Evolutionary conservation across 2,329 filamentous ascomycete species (phyloP).

Genomic region (Talaromyces sp.): DNA sequence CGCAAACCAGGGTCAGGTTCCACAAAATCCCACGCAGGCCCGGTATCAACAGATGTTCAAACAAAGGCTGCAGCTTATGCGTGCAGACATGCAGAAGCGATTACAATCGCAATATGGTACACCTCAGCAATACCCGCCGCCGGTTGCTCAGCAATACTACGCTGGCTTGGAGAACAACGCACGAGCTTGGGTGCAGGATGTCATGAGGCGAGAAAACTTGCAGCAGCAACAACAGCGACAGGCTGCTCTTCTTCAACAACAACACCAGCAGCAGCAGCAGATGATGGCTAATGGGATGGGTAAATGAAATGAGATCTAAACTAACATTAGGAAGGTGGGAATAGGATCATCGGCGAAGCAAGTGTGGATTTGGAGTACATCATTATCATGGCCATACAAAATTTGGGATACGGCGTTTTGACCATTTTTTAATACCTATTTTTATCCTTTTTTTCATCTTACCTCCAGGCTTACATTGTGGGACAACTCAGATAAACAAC

Average conservation of each 20-base stretch:
- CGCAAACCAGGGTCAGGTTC: conserved; percentile 36
- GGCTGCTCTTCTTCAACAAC: conserved; percentile 25
- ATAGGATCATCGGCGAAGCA: neutral
- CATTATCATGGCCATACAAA: conserved; percentile 6
- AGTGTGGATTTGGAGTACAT: conserved; percentile 3
- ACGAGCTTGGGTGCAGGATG: conserved; percentile 36
- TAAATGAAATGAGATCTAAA: conserved; percentile 24
- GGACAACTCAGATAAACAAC: conserved; percentile 2
- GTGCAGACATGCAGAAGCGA: conserved; percentile 38
- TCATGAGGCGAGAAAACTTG: conserved; percentile 37
- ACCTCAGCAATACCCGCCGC: conserved; percentile 37
- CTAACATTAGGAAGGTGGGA: neutral
- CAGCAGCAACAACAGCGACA: conserved; percentile 28
- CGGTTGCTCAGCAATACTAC: conserved; percentile 37
- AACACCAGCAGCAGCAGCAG: conserved; percentile 35
- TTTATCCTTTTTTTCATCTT: conserved; percentile 9
- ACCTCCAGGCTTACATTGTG: neutral
- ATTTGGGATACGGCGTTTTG: neutral
- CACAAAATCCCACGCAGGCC: conserved; percentile 31
- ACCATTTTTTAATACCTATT: conserved; percentile 23
- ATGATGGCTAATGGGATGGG: conserved; percentile 44
- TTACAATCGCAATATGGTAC: conserved; percentile 39
- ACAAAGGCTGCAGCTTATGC: conserved; percentile 33
- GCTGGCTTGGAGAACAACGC: conserved; percentile 37
- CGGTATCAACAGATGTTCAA: conserved; percentile 39